Conservation (phyloP, 2,329 filamentous ascomycete genomes). For the Colletotrichum navitas region DNA sequence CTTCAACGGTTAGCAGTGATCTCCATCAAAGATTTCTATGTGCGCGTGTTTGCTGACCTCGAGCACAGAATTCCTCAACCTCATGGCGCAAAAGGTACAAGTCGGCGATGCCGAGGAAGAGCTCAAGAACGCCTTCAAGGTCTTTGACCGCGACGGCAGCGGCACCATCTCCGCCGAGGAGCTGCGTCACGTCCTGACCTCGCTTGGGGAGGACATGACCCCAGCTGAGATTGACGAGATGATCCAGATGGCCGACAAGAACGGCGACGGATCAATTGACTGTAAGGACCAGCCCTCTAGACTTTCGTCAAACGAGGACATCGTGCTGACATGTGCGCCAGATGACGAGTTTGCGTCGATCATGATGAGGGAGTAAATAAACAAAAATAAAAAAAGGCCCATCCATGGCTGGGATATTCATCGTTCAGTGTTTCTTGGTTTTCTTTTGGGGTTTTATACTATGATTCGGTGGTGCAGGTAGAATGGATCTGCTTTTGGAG, state of each 20-base stretch:
- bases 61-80: constrained; percentile 82
- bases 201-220: constrained; percentile 90
- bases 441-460: not conserved
- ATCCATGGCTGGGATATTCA: constrained; percentile 22
- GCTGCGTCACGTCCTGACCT: constrained; percentile 91
- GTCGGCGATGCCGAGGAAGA: constrained; percentile 92
- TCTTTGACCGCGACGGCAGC: constrained; percentile 91
- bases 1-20: constrained; percentile 77
- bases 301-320: too few species aligned
- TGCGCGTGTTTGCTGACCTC: constrained; percentile 45
- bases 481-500: constrained; percentile 31
- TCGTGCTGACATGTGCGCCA: constrained; percentile 51
- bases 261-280: constrained; percentile 89
- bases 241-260: constrained; percentile 92
- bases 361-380: constrained; percentile 92
- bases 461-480: constrained; percentile 14
- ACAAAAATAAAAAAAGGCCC: not conserved
- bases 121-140: constrained; percentile 90
- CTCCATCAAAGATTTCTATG: not conserved
- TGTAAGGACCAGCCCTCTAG: constrained; percentile 67
- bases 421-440: constrained; percentile 18
- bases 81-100: constrained; percentile 97
- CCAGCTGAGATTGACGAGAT: constrained; percentile 94
- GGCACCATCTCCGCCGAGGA: constrained; percentile 91
- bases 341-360: constrained; percentile 95